Base-by-base conservation (phyloP, 805 yeast genomes). In the Wickerhamomyces rabaulensis region DNA sequence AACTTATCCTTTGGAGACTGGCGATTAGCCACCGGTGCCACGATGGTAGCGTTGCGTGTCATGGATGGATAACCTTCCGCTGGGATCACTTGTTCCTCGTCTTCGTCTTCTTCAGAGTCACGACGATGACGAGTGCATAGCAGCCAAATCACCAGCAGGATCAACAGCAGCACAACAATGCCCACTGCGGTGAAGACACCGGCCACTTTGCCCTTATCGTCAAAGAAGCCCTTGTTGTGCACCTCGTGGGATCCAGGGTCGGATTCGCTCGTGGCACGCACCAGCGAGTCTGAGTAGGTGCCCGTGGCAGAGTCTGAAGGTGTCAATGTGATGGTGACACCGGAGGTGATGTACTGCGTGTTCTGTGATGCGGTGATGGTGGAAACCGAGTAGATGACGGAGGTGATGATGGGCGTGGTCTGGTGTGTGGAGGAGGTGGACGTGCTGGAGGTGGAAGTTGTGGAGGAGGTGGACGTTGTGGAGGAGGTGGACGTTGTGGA, bases 151-250 rank as follows among this genome's bases (percentile, higher is more conserved):
- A 83, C 50, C 0, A 72, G 62, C 0, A 66, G 54, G 0, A 83
- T 39, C 1, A 81, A 41, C 1, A 72, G 72, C 0, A 78, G 55
- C 1, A 67, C 76, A 1, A 82, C 81, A 1, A 88, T 55, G 1
- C 91, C 96, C 16, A 88, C 94, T 0, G 78, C 90, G 2, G 85
- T 79, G 65, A 88, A 88, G 0, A 89, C 85, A 3, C 95, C 96
- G 0, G 91, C 95, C 1, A 88, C 94, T 60, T 84, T 85, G 0
- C 92, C 95, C 40, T 78, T 78, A 41, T 79, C 69, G 47, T 74
- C 71, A 73, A 85, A 88, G 59, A 84, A 88, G 3, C 81, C 68
- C 17, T 56, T 56, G 36, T 51, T 42, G 29, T 31, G 8, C 15
- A 15, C 13, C 23, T 38, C 15, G 21, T 23, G 22, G 2, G 17